Evolutionary conservation across 208 protist genomes (phyloP).

Genomic region (Trichomonas tenax): DNA sequence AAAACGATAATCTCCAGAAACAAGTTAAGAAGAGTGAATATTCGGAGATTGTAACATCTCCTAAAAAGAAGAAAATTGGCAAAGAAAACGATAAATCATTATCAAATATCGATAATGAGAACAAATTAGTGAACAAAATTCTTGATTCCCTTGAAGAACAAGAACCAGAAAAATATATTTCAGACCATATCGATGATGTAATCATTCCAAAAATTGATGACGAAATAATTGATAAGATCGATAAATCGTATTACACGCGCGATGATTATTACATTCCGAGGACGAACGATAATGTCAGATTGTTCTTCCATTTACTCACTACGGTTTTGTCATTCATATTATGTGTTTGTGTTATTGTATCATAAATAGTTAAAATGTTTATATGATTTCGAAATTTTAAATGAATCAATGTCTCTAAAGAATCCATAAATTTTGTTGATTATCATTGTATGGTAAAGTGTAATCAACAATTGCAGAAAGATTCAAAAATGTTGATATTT

Average conservation of each 20-base stretch:
- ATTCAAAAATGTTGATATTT: no score
- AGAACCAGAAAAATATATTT: background rate
- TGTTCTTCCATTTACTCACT: background rate
- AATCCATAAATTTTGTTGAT: no score
- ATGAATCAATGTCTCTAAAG: no score
- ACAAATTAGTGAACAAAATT: background rate
- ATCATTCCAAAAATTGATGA: background rate
- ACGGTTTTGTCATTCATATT: background rate
- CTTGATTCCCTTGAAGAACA: background rate
- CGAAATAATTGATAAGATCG: no score
- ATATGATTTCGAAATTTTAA: no score
- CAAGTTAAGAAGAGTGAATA: background rate
- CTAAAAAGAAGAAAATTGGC: background rate
- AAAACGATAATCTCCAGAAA: background rate
- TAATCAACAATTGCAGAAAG: no score
- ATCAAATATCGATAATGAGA: background rate
- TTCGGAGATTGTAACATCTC: background rate
- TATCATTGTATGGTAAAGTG: no score
- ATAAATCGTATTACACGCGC: background rate
- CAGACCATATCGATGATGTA: background rate
- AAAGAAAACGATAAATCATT: background rate
- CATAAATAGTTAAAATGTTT: background rate
- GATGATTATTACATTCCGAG: background rate
- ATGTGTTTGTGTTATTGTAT: background rate
- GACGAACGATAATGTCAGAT: background rate